A percentile compares a stretch with the other conserved stretches of the same genome.
These are phyloP conservation scores for Ophiognomonia clavigignenti-juglandacearum DNA, from an alignment of 2,329 filamentous ascomycete species.

Conservation along the genomic window DNA sequence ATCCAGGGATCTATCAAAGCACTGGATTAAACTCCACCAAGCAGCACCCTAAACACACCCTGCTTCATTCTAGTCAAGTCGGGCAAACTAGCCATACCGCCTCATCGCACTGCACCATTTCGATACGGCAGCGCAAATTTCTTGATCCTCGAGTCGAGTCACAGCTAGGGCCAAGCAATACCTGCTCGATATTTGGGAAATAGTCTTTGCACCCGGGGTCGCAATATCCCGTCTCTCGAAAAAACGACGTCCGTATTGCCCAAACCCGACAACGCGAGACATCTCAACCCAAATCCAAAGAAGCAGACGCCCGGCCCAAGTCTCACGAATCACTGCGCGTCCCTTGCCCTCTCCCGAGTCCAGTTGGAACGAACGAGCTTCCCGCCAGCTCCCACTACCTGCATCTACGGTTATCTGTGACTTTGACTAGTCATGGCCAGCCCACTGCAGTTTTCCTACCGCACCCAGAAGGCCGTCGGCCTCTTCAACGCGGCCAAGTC, in stretches of 20 bases:
- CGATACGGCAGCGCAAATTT: too few relatives aligned
- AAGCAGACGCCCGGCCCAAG: background rate
- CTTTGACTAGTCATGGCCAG: conserved; percentile 92
- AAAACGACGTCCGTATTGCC: too few relatives aligned
- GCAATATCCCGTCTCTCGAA: background rate
- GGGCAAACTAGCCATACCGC: too few relatives aligned
- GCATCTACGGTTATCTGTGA: conserved; percentile 52
- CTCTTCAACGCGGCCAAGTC: conserved; percentile 72
- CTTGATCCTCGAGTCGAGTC: too few relatives aligned
- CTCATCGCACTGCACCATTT: too few relatives aligned
- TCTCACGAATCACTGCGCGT: too few relatives aligned
- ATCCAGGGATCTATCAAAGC: too few relatives aligned
- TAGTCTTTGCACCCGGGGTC: too few relatives aligned
- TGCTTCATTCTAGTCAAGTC: background rate
- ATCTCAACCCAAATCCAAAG: background rate
- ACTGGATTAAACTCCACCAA: too few relatives aligned
- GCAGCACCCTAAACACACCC: too few relatives aligned
- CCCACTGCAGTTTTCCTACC: conserved; percentile 92
- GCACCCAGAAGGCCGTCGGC: conserved; percentile 94
- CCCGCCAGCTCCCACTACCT: conserved; percentile 16
- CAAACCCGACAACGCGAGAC: background rate
- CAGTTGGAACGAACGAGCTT: conserved; percentile 11
- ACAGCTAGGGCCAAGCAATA: too few relatives aligned
- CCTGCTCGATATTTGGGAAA: too few relatives aligned
- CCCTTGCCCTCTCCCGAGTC: conserved; percentile 4